Conservation (phyloP, 2,329 filamentous ascomycete genomes). For the Xylaria sp. region DNA sequence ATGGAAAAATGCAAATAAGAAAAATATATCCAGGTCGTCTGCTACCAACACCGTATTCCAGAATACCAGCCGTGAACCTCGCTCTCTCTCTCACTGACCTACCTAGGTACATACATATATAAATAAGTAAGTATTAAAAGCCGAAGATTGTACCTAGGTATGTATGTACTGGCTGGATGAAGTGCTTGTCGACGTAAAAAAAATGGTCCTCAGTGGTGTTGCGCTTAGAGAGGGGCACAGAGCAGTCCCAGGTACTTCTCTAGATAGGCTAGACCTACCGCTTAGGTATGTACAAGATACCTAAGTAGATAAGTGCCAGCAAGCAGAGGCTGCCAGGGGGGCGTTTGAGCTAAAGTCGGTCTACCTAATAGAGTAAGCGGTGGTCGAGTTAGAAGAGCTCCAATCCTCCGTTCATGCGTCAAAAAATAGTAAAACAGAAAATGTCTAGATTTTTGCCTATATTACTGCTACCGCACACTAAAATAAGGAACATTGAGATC, state of each 20-base stretch:
- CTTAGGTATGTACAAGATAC: neutral
- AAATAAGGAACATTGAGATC: neutral
- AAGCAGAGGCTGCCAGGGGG: neutral
- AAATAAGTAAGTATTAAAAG: neutral
- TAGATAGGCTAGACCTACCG: too few relatives aligned
- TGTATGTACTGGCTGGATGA: too few relatives aligned
- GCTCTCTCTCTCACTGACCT: neutral
- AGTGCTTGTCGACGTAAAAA: too few relatives aligned
- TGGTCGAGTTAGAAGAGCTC: slow-evolving; percentile 14
- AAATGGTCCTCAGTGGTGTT: neutral
- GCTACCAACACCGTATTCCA: neutral
- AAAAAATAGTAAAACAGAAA: neutral
- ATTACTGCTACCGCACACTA: too few relatives aligned
- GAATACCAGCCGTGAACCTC: neutral
- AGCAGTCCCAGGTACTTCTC: too few relatives aligned
- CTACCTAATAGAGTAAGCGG: slow-evolving; percentile 30
- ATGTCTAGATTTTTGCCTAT: neutral
- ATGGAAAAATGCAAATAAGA: neutral
- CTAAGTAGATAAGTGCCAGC: neutral
- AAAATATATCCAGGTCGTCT: neutral
- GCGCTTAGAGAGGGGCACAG: neutral
- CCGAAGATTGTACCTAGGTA: too few relatives aligned
- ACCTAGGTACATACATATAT: neutral
- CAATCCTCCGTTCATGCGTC: slow-evolving; percentile 4
- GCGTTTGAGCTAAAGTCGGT: slow-evolving; percentile 16